Evolutionary conservation across 2,329 filamentous ascomycete genomes (phyloP).

Genomic region (Ambrosiella cleistominuta): DNA sequence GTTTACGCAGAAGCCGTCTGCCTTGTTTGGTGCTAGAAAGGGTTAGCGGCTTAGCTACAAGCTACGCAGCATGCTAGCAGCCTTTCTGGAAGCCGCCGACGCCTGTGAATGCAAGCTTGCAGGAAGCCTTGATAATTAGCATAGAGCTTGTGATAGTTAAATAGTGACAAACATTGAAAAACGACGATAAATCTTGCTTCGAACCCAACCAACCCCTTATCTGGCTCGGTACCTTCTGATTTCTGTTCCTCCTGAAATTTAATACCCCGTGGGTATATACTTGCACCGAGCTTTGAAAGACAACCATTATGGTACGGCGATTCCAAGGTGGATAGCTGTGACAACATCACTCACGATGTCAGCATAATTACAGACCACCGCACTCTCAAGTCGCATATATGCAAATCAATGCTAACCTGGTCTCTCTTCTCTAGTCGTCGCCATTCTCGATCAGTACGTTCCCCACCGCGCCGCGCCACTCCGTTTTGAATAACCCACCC

Average conservation of each 20-base stretch:
- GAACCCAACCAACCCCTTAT: too few relatives aligned
- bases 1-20: conserved; percentile 13
- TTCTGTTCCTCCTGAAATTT: background rate
- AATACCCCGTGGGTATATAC: background rate
- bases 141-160: background rate
- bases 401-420: conserved; percentile 18
- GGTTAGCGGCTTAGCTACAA: background rate
- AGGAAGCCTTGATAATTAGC: background rate
- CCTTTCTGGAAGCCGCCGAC: background rate
- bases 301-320: background rate
- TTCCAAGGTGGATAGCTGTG: background rate
- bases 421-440: conserved; percentile 42
- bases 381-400: background rate
- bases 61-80: conserved; percentile 1
- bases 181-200: background rate
- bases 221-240: background rate
- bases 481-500: conserved; percentile 1
- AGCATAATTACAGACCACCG: background rate
- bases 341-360: background rate
- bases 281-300: background rate
- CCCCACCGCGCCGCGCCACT: conserved; percentile 5
- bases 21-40: background rate
- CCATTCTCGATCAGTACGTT: conserved; percentile 87
- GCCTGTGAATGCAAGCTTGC: background rate
- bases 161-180: background rate